Evolutionary conservation across 169 alveolate genomes (phyloP), one percentile per base, ranked within the genome.

Genomic region (Eimeria acervulina): DNA sequence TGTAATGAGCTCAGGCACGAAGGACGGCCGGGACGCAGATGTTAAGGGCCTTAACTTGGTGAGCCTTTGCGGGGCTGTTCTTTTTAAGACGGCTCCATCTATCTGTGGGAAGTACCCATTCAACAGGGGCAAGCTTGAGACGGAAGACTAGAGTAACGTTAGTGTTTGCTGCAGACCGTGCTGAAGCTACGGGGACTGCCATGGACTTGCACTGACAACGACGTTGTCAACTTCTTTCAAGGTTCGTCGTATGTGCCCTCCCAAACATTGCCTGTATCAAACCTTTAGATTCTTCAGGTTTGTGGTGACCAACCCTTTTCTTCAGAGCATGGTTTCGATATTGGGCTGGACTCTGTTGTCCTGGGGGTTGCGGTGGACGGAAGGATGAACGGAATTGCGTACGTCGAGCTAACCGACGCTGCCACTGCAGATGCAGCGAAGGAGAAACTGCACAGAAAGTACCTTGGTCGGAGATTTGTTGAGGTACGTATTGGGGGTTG

Each of bases 181-280:
- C 90, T 97, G 51, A 87, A 95, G 36, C 95, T 97, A 26, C 96
- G 98, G 40, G 98, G 98, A 52, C 91, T 97, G 61, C 98, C 98
- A 33, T 97, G 98, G 98, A 74, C 97, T n/a, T 89, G 96, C 90
- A 97, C 95, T 17, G 98, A 95, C 55, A 12, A 26, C 66, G 97
- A 97, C 28, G 92, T 97, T 36, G 97, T 94, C 78, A 55, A 96
- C 36, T 97, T 97, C 88, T 97, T 97, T 33, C 87, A 89, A 52
- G 96, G 96, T 95, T 28, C 26, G 95, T 68, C 59, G 15, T 33
- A 0, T 72, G 26, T 15, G 81, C 47, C 52, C 36, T 26, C 4
- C 38, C 26, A 33, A 33, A 52, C 23, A 55, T 8, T 33, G 42
- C 31, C 78, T 19, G 21, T 44, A 31, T 17, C 44, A 15, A 13